A percentile compares a stretch with the other conserved stretches of the same genome.
These are phyloP conservation scores for Apiotrichum montevideense DNA, from an alignment of 1,284 basidiomycete genomes.

Conservation along the genomic window DNA sequence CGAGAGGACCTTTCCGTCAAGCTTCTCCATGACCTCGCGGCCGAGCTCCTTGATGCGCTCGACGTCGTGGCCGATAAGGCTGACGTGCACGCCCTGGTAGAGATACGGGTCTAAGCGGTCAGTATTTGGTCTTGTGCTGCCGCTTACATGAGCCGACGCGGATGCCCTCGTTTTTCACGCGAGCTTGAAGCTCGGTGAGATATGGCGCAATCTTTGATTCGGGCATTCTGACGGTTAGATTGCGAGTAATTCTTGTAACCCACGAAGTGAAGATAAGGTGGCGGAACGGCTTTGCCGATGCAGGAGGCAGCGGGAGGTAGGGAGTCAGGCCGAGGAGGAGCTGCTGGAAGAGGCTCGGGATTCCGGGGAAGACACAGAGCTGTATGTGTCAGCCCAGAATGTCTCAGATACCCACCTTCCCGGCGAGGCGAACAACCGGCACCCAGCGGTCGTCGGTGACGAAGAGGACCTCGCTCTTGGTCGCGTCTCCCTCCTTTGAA, in stretches of 20 bases:
- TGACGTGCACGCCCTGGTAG: slow-evolving; percentile 54
- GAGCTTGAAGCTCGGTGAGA: slow-evolving; percentile 67
- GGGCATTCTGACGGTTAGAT: slow-evolving; percentile 54
- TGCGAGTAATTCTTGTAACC: slow-evolving; percentile 26
- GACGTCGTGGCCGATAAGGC: slow-evolving; percentile 69
- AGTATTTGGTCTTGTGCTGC: background rate
- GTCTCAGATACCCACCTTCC: slow-evolving; percentile 52
- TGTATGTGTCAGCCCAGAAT: slow-evolving; percentile 11
- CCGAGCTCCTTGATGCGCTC: slow-evolving; percentile 55
- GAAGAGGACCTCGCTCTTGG: slow-evolving; percentile 65
- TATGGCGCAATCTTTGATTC: slow-evolving; percentile 88
- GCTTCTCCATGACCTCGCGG: slow-evolving; percentile 54
- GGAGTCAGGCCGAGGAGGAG: slow-evolving; percentile 66
- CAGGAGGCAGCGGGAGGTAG: slow-evolving; percentile 69
- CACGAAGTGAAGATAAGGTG: slow-evolving; percentile 73
- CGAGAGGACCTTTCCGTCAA: slow-evolving; percentile 50
- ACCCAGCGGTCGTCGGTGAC: slow-evolving; percentile 75
- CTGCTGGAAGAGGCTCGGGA: slow-evolving; percentile 74
- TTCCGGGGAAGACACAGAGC: slow-evolving; percentile 85
- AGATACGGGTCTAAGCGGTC: slow-evolving; percentile 54
- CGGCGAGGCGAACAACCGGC: slow-evolving; percentile 72
- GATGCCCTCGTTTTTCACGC: slow-evolving; percentile 67
- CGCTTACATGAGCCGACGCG: slow-evolving; percentile 66
- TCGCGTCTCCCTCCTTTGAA: slow-evolving; percentile 27
- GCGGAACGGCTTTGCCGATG: slow-evolving; percentile 61